phyloP scores from a whole-genome alignment of 2,329 filamentous ascomycete species.

The Fusarium sp. region DNA sequence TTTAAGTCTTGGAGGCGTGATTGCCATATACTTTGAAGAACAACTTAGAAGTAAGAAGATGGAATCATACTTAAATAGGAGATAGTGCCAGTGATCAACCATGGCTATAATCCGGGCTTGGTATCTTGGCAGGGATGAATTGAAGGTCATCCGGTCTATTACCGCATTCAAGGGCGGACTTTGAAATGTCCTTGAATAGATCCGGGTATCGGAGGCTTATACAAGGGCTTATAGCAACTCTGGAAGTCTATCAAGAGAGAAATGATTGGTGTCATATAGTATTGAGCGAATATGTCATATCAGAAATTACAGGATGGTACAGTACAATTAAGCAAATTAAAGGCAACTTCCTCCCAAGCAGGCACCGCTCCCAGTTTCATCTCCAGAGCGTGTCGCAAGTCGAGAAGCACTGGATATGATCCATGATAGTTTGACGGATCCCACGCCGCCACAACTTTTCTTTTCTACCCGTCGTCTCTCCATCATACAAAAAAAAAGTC shows the following conservation, averaged over 20 bases:
- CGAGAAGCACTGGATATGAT: conserved; percentile 6
- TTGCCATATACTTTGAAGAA: conserved; percentile 9
- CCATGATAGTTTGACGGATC: conserved; percentile 5
- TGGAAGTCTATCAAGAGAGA: not conserved
- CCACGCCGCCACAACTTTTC: conserved; percentile 28
- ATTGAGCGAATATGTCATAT: conserved; percentile 17
- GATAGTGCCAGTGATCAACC: not conserved
- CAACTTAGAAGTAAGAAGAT: not conserved
- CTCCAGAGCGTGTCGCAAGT: conserved; percentile 14
- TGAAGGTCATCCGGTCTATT: conserved; percentile 36
- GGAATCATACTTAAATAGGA: conserved; percentile 21
- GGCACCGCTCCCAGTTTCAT: conserved; percentile 18
- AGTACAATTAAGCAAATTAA: conserved; percentile 34
- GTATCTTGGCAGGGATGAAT: conserved; percentile 17
- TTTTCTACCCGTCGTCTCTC: conserved; percentile 26
- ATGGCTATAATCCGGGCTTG: conserved; percentile 10
- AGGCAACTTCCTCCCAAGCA: conserved; percentile 16
- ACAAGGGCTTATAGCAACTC: not conserved
- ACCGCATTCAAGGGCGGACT: conserved; percentile 34
- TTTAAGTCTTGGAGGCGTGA: not conserved
- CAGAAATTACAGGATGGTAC: conserved; percentile 31
- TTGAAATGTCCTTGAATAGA: conserved; percentile 30
- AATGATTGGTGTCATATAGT: conserved; percentile 2
- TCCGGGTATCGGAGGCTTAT: conserved; percentile 2
- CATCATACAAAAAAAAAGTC: conserved; percentile 17